A percentile compares a stretch with the other conserved stretches of the same genome.
phyloP scores from a whole-genome alignment of 2,329 filamentous ascomycete genomes.

The Rhinocladiella mackenziei region DNA sequence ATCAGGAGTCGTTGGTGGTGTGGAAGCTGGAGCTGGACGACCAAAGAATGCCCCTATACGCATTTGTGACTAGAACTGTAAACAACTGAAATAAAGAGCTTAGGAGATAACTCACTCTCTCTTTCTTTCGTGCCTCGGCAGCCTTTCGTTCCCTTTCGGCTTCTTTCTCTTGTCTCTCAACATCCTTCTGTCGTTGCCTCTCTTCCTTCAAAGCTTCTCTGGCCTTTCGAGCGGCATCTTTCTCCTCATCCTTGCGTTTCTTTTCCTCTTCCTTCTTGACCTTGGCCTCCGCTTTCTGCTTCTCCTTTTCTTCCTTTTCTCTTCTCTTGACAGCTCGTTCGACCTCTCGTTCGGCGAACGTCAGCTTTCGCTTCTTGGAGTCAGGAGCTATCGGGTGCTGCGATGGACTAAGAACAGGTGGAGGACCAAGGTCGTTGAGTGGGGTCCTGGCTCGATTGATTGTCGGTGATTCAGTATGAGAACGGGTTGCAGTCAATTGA shows the following conservation, averaged over 20 bases:
- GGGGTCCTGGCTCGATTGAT: conserved; percentile 15
- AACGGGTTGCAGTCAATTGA: conserved; percentile 3
- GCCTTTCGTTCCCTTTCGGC: conserved; percentile 36
- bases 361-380: conserved; percentile 32
- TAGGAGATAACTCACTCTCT: conserved; percentile 37
- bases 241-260: conserved; percentile 41
- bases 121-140: conserved; percentile 42
- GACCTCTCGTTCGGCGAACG: conserved; percentile 27
- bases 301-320: conserved; percentile 36
- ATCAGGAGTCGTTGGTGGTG: conserved; percentile 26
- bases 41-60: conserved; percentile 50
- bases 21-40: conserved; percentile 36
- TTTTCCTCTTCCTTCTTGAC: no score
- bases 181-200: conserved; percentile 41
- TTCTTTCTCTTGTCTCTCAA: conserved; percentile 39
- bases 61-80: conserved; percentile 44
- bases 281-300: conserved; percentile 7
- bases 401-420: conserved; percentile 15
- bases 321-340: conserved; percentile 33
- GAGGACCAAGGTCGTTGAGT: conserved; percentile 22
- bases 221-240: conserved; percentile 31
- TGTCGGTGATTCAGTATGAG: conserved; percentile 14
- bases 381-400: conserved; percentile 9
- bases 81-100: conserved; percentile 30
- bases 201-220: conserved; percentile 31